A percentile compares a stretch with the other conserved stretches of the same genome.
Evolutionary conservation across 306 rosid genomes (phyloP).

Genomic region (Pyrus communis): DNA sequence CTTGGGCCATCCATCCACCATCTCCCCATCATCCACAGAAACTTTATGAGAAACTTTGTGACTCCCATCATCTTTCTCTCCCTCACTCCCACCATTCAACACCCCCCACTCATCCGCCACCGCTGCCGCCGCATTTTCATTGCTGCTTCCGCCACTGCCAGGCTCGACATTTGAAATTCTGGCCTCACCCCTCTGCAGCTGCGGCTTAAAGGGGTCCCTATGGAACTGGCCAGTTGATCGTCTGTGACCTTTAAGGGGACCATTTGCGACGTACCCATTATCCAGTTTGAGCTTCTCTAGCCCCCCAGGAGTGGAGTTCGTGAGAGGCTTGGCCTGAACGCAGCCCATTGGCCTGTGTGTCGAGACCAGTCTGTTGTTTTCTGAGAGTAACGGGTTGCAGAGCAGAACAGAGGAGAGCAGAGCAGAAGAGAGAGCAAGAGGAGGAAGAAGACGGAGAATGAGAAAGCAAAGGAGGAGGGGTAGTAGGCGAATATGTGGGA

Average conservation of each 20-base stretch:
- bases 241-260: constrained; percentile 22
- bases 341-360: constrained; percentile 51
- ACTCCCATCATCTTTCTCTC: constrained; percentile 22
- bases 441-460: background rate
- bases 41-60: constrained; percentile 6
- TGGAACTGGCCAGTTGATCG: constrained; percentile 41
- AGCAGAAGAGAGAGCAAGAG: background rate
- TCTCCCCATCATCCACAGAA: constrained; percentile 28
- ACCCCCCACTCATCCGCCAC: background rate
- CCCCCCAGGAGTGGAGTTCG: constrained; percentile 12
- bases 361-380: background rate
- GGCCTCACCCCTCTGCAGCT: constrained; percentile 10
- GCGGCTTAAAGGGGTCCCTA: background rate
- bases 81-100: background rate
- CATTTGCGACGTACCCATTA: constrained; percentile 45
- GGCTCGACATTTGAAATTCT: constrained; percentile 12
- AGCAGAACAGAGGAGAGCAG: background rate
- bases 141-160: background rate
- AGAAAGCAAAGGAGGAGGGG: background rate
- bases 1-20: constrained; percentile 43
- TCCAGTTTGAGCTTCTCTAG: constrained; percentile 47
- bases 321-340: constrained; percentile 48
- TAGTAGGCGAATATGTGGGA: constrained; percentile 10
- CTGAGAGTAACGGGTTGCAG: background rate
- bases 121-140: background rate